Evolutionary conservation across 495 filamentous ascomycete species (phyloP).

Genomic region (Daldinia grandis): DNA sequence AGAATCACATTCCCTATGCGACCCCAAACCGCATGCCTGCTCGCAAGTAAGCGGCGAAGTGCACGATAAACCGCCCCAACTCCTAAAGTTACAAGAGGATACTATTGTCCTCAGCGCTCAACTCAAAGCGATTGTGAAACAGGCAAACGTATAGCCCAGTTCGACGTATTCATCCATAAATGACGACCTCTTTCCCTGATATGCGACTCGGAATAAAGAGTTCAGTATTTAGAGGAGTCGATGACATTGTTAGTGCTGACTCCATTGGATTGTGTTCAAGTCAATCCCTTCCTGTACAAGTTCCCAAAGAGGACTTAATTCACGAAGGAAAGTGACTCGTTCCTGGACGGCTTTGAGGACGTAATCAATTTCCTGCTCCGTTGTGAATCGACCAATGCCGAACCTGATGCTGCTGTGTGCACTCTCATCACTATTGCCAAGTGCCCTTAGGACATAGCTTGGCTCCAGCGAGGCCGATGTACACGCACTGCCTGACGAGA

Average conservation of each 20-base stretch:
- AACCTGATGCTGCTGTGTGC: slow-evolving; percentile 98
- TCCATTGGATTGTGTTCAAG: slow-evolving; percentile 97
- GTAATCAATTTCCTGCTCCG: slow-evolving; percentile 95
- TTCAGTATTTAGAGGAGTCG: neutral
- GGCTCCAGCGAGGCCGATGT: slow-evolving; percentile 97
- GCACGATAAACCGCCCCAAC: slow-evolving; percentile 20
- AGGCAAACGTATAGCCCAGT: neutral
- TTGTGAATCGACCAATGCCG: slow-evolving; percentile 96
- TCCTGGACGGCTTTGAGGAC: slow-evolving; percentile 93
- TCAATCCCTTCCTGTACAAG: slow-evolving; percentile 96
- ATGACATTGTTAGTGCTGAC: slow-evolving; percentile 72
- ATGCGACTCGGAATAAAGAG: neutral
- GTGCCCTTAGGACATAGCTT: slow-evolving; percentile 90
- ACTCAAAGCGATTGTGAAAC: slow-evolving; percentile 9
- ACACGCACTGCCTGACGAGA: slow-evolving; percentile 96
- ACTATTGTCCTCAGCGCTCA: neutral
- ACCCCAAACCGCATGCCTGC: slow-evolving; percentile 9
- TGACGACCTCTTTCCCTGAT: neutral
- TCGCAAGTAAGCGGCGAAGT: slow-evolving; percentile 25
- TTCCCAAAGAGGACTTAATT: slow-evolving; percentile 97
- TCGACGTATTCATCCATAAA: slow-evolving; percentile 5
- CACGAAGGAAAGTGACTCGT: slow-evolving; percentile 88
- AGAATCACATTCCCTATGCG: slow-evolving; percentile 7
- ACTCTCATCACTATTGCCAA: slow-evolving; percentile 95
- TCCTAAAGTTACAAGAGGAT: slow-evolving; percentile 30